Evolutionary conservation across 768 basidiomycete genomes (phyloP).

Genomic region (Rhodotorula graminis): DNA sequence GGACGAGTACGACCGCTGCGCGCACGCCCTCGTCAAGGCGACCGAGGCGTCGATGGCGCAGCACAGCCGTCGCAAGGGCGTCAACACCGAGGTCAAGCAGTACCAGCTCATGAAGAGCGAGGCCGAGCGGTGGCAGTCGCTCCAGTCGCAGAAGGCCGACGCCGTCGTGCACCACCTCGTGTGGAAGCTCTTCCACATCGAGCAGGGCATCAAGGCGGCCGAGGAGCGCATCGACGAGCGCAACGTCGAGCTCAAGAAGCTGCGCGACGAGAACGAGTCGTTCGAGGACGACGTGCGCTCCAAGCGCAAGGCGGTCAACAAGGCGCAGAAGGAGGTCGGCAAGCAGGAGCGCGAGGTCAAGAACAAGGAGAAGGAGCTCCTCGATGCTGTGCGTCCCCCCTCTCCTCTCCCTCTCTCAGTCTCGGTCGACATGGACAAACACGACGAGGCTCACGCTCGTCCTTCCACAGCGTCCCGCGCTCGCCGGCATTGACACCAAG

Average conservation of each 20-base stretch:
- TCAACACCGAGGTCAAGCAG: constrained; percentile 90
- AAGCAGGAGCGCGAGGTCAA: constrained; percentile 84
- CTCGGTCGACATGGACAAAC: too few species aligned
- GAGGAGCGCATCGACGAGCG: constrained; percentile 65
- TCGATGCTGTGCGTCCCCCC: constrained; percentile 61
- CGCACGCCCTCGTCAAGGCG: constrained; percentile 77
- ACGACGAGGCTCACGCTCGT: background rate
- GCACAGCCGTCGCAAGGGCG: constrained; percentile 87
- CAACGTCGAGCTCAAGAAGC: constrained; percentile 64
- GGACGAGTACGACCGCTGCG: constrained; percentile 80
- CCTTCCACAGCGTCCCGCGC: constrained; percentile 64
- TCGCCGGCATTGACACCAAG: constrained; percentile 77
- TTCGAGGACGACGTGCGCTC: constrained; percentile 76
- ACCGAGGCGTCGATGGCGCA: constrained; percentile 93
- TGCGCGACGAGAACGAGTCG: constrained; percentile 59
- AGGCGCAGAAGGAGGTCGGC: constrained; percentile 65
- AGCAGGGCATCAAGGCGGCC: constrained; percentile 70
- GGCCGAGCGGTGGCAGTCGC: constrained; percentile 75
- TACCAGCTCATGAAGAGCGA: constrained; percentile 96
- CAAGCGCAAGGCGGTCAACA: constrained; percentile 72
- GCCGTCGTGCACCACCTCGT: constrained; percentile 74
- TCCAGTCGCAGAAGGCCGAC: constrained; percentile 66
- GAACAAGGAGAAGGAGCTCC: constrained; percentile 81
- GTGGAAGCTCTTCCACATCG: constrained; percentile 85
- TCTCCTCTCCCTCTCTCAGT: background rate